Evolutionary conservation across 768 basidiomycete species (phyloP).

Genomic region (Coprinopsis strossmayeri): DNA sequence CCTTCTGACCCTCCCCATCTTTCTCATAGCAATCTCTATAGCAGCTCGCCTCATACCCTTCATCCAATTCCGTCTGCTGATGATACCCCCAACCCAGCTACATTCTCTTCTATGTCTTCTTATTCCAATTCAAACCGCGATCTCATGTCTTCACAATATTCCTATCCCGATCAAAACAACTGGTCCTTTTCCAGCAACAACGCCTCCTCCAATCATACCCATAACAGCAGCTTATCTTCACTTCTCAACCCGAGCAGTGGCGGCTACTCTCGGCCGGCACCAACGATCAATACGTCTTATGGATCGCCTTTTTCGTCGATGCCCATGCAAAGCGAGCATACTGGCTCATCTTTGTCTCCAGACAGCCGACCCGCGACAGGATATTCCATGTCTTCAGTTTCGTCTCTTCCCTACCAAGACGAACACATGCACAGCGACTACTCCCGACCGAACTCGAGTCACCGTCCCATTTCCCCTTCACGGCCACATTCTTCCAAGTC

Average conservation of each 20-base stretch:
- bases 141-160: conserved; percentile 50
- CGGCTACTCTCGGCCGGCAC: conserved; percentile 52
- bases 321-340: conserved; percentile 62
- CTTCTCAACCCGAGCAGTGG: conserved; percentile 67
- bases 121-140: conserved; percentile 38
- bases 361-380: conserved; percentile 84
- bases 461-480: conserved; percentile 61
- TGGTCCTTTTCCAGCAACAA: conserved; percentile 47
- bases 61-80: conserved; percentile 68
- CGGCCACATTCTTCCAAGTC: conserved; percentile 68
- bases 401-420: conserved; percentile 68
- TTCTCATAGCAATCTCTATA: conserved; percentile 52
- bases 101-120: conserved; percentile 35
- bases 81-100: conserved; percentile 50
- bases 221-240: conserved; percentile 71
- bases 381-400: conserved; percentile 80
- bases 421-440: conserved; percentile 50
- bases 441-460: conserved; percentile 68
- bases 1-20: conserved; percentile 67
- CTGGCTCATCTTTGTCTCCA: conserved; percentile 71
- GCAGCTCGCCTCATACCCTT: conserved; percentile 52
- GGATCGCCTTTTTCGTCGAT: conserved; percentile 63
- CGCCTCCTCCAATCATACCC: conserved; percentile 41
- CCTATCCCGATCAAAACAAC: conserved; percentile 51
- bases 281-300: conserved; percentile 70